Base-by-base conservation (phyloP, 768 basidiomycete genomes). In the Leccinum subgranulosum region DNA sequence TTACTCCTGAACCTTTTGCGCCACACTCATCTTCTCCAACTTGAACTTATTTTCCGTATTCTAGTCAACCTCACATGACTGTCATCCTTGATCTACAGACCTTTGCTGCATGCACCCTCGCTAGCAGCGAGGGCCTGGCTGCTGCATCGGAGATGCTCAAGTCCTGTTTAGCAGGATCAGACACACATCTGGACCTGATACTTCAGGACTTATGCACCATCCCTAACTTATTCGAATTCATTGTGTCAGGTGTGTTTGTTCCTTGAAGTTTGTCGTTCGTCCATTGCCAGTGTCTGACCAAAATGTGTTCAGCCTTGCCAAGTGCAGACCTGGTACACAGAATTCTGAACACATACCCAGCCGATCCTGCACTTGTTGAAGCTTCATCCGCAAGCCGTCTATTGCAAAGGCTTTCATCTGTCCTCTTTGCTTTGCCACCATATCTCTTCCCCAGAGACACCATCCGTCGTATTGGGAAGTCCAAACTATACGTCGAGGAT, bases 341-440 rank as follows among this genome's bases (percentile, higher is more conserved):
- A 66, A 72, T 79, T 29, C 21, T 77, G 17, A 59, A 68, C 17
- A 53, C 59, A 12, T 79, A 76, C 52, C 78, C 77, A 2, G 54
- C 53, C 1, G 62, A 63, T 41, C 57, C 67, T 8, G 59, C 61
- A 14, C 64, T 58, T 21, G 63, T 71, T 34, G 54, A 49, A 11
- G 17, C 47, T 3, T 75, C 75, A 6, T 54, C 19, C 21, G 55
- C 65, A n/a, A 46, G 49, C 21, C 54, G 43, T n/a, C 45, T 76
- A 23, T 59, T 76, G 33, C 59, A 43, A 9, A 55, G 58, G n/a
- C 56, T 77, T 39, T 71, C 71, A 8, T 57, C 63, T 8, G 60
- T 53, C 54, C 50, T 74, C 1, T 62, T 67, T 51, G 52, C 69
- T 51, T 51, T 70, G 5, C 70, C 66, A 39, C 58, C 59, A 0